Evolutionary conservation across 2,329 filamentous ascomycete species (phyloP), one percentile per base, ranked within the genome.

Genomic region (Stachybotrys chartarum): DNA sequence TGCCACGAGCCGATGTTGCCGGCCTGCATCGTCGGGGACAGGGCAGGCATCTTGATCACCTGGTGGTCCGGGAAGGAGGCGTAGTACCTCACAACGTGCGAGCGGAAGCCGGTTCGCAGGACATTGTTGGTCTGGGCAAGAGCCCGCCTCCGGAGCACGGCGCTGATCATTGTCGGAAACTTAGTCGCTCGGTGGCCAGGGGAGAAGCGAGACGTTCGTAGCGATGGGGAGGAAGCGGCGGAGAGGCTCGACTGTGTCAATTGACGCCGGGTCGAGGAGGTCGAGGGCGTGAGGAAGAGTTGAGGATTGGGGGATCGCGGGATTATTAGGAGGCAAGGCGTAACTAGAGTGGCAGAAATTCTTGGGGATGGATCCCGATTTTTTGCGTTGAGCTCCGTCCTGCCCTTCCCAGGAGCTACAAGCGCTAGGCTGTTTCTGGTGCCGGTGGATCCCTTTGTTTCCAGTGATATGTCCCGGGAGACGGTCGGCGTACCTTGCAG

Each of bases 1-100:
- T 97, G 91, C 94, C 94, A 99, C 61, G 86, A 79, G 67, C 94
- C 95, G 74, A 99, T 96, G 79, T 96, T 96, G 72, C 94, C 94
- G 59, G 90, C 81, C 61, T 90, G 92, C 94, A 99, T 99, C 65
- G 94, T 99, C 55, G 94, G 94, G 60, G 94, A 99, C 68, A 99
- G 82, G 57, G 94, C 94, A 62, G 94, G 94, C 94, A 99, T 99
- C 81, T 85, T 94, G 78, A 99, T 87, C 74, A 99, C 80, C 64
- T 89, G 93, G 79, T 99, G 94, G 64, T 91, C 85, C 63, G 94
- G 95, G 79, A 90, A 97, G 52, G 93, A 95, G 64, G 82, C 94
- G 79, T 82, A 84, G 74, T 77, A 83, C 77, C 84, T 79, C 73
- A 82, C 77, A 59, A 85, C 75, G 66, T 78, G 78, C 61, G 78